These are phyloP conservation scores for Aphanomyces astaci DNA, from an alignment of 352 stramenopile species.

Conservation along the genomic window DNA sequence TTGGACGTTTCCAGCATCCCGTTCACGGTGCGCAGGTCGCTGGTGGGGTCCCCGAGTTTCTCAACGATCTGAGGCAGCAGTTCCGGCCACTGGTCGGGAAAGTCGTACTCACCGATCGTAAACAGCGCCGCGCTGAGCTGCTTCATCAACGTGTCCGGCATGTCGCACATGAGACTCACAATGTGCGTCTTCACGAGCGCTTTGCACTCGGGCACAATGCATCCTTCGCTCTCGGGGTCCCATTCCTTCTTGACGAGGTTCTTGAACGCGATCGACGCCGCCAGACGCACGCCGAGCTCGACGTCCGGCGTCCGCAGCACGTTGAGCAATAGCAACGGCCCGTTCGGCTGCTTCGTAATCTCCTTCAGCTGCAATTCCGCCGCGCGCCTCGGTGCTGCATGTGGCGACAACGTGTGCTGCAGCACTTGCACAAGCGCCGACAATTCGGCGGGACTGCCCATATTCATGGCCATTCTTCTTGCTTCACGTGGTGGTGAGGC, in stretches of 20 bases:
- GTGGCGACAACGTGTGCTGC: conserved; percentile 69
- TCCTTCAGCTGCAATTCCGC: conserved; percentile 59
- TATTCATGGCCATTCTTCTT: conserved; percentile 23
- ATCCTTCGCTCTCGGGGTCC: conserved; percentile 82
- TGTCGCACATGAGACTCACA: conserved; percentile 98
- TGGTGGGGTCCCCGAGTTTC: conserved; percentile 78
- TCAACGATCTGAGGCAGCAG: conserved; percentile 91
- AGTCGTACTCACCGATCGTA: conserved; percentile 96
- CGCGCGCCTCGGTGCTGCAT: conserved; percentile 56
- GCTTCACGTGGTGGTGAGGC: not conserved
- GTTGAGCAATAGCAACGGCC: conserved; percentile 62
- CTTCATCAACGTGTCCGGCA: conserved; percentile 87
- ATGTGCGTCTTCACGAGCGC: conserved; percentile 95
- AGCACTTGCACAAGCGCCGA: conserved; percentile 28
- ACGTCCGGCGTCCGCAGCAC: conserved; percentile 59
- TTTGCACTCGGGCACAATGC: conserved; percentile 80
- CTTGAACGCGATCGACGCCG: conserved; percentile 90
- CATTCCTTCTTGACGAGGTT: conserved; percentile 98
- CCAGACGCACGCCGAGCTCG: conserved; percentile 56
- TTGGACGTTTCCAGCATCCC: conserved; percentile 97
- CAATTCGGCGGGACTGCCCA: conserved; percentile 19
- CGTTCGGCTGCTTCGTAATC: conserved; percentile 53
- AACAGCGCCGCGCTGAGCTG: conserved; percentile 96
- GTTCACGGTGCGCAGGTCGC: conserved; percentile 88
- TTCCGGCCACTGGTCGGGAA: conserved; percentile 93